Evolutionary conservation across 495 filamentous ascomycete genomes (phyloP), one percentile per base, ranked within the genome.

Genomic region (Tuber aestivum): DNA sequence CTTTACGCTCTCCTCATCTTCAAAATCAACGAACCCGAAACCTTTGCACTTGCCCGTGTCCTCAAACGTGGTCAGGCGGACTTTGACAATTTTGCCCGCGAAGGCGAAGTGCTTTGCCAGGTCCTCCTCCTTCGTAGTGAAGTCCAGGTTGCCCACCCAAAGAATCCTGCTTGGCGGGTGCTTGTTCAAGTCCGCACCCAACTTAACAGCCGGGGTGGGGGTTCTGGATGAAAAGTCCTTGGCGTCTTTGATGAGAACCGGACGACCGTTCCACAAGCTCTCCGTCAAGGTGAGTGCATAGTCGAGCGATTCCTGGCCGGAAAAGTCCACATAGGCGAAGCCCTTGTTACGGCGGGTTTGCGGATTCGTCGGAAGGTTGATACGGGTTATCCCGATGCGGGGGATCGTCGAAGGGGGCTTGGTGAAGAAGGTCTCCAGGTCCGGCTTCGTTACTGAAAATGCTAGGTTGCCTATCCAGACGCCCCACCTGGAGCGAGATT

Each of bases 31-130:
- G 92, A 95, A 98, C 32, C 91, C 94, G 86, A 92, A 99, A 1
- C 95, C 95, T 86, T 97, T 97, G 86, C 96, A 98, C 86, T 98
- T 98, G 40, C 95, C 96, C 56, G 91, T 90, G 81, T 99, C 96
- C 83, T 98, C 93, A 82, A 99, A 99, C 0, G 94, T 97, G 3
- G 96, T 96, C 70, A 97, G 85, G 83, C 95, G 93, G 78, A 94
- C 87, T 84, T 91, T 91, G 45, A 87, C 85, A 74, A 99, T 87
- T 70, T 89, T 88, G 61, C 95, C 95, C 81, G 94, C 97, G 81
- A 90, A 91, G 40, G 85, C 86, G 83, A 96, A 97, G 82, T 97
- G 93, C 76, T 90, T 87, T 75, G 88, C 85, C 41, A 99, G 85
- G 75, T 90, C 88, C 77, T 97, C 93, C 77, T 93, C 92, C n/a